phyloP scores from a whole-genome alignment of 345 rosid species.

The Aquilaria malaccensis region DNA sequence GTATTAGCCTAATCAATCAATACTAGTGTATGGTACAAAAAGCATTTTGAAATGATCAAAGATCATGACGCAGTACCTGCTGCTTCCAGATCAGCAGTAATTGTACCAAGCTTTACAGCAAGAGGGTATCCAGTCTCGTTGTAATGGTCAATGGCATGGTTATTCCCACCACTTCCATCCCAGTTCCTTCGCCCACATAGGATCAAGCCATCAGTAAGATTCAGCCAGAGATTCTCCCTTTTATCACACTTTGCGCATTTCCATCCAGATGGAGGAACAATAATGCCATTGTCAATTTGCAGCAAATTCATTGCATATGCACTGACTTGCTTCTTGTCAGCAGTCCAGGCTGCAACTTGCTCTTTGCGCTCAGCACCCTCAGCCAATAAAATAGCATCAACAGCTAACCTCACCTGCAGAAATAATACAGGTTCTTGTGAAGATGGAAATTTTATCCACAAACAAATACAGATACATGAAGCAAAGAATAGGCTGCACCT shows the following conservation, averaged over 20 bases:
- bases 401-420: conserved; percentile 84
- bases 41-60: no score
- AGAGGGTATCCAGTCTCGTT: conserved; percentile 88
- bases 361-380: conserved; percentile 88
- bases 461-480: not conserved
- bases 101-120: conserved; percentile 96
- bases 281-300: conserved; percentile 69
- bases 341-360: conserved; percentile 93
- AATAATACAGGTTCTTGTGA: not conserved
- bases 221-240: conserved; percentile 90
- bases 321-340: conserved; percentile 77
- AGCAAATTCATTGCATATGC: conserved; percentile 68
- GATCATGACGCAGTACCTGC: conserved; percentile 60
- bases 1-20: no score
- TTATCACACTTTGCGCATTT: conserved; percentile 87
- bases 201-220: conserved; percentile 94
- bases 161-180: conserved; percentile 98
- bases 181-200: conserved; percentile 96
- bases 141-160: conserved; percentile 89
- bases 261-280: conserved; percentile 90
- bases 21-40: no score
- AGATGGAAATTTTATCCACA: not conserved
- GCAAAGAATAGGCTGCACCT: conserved; percentile 41
- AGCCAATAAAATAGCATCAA: conserved; percentile 64
- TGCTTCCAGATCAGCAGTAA: conserved; percentile 89